Base-by-base conservation (phyloP, 2,329 filamentous ascomycete genomes). In the Rutstroemia sp. region DNA sequence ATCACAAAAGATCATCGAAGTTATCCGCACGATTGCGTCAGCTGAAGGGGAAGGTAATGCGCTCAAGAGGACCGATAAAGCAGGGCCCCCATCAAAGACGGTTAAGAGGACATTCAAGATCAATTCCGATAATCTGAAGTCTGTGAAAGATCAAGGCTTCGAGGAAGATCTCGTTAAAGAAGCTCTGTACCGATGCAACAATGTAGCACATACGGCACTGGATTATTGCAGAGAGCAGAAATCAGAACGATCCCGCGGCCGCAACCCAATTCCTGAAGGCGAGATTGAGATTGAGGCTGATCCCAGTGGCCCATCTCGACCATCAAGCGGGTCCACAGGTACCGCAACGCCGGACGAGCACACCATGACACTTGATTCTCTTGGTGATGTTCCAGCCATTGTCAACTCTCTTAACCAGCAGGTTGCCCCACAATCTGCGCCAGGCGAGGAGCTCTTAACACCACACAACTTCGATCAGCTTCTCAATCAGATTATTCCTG, bases 101-200 rank as follows among this genome's bases (percentile, higher is more conserved):
- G 19, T 51, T 6, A 63, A 51, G 51, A 81, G 76, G 60, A 73
- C 73, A 17, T 85, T 84, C 68, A 74, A 75, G 45, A 69, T 81
- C 25, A 77, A 75, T 57, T 65, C 65, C 12, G 78, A 81, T 0
- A 74, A 73, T 27, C 66, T 83, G 17, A 71, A 69, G 19, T 51
- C 57, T 14, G 48, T 69, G 30, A 48, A 58, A 8, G 75, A 77
- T 8, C 74, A 75, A 54, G 78, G 77, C 1, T 82, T 75, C 57
- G 76, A 83, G 19, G 74, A 79, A 45, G 80, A 82, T 12, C 75
- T 96, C 52, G 86, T 81, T 6, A 78, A 81, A 34, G 92, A 97
- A 71, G 91, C 89, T 30, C 74, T 94, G 0, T 96, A 89, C 69
- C 84, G 92, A 54, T 89, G 89, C 65, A 87, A 89, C 65, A 89